Percentiles rank a stretch among this genome's conserved stretches.
Evolutionary conservation across 164 flowering plant species (phyloP).

Genomic region (Aristolochia fimbriata): DNA sequence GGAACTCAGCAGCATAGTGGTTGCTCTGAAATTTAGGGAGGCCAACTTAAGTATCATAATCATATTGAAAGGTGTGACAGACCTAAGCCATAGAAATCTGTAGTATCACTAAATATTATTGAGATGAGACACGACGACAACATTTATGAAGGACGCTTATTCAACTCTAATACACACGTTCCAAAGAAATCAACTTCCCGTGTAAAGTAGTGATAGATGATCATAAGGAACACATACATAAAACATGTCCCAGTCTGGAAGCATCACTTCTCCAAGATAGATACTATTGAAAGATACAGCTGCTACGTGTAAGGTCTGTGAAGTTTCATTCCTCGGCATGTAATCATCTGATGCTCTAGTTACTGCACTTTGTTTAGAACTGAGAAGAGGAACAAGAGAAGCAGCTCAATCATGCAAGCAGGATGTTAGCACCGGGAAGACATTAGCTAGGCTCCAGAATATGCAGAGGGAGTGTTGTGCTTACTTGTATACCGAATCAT

Average conservation of each 20-base stretch:
- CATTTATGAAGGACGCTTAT: too few species aligned
- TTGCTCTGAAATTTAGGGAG: slow-evolving; percentile 27
- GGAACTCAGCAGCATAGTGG: slow-evolving; percentile 54
- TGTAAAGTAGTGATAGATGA: background rate
- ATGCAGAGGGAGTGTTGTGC: background rate
- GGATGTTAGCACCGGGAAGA: too few species aligned
- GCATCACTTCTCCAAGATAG: slow-evolving; percentile 54
- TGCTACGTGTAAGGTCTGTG: slow-evolving; percentile 52
- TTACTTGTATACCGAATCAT: slow-evolving; percentile 50
- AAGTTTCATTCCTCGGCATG: slow-evolving; percentile 32
- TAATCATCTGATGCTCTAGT: slow-evolving; percentile 67
- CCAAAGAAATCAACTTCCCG: too few species aligned
- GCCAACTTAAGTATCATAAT: background rate
- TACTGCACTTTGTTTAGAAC: slow-evolving; percentile 40
- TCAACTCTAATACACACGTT: too few species aligned
- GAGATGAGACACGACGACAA: too few species aligned
- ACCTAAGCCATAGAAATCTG: too few species aligned
- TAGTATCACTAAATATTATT: too few species aligned
- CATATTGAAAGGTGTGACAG: background rate
- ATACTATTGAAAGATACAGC: slow-evolving; percentile 65
- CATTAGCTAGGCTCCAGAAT: background rate
- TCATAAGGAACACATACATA: slow-evolving; percentile 25
- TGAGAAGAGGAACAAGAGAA: slow-evolving; percentile 10
- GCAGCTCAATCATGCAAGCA: too few species aligned
- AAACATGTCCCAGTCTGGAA: slow-evolving; percentile 86